Conservation (phyloP, 2,329 filamentous ascomycete genomes). For the Monosporascus sp. region DNA sequence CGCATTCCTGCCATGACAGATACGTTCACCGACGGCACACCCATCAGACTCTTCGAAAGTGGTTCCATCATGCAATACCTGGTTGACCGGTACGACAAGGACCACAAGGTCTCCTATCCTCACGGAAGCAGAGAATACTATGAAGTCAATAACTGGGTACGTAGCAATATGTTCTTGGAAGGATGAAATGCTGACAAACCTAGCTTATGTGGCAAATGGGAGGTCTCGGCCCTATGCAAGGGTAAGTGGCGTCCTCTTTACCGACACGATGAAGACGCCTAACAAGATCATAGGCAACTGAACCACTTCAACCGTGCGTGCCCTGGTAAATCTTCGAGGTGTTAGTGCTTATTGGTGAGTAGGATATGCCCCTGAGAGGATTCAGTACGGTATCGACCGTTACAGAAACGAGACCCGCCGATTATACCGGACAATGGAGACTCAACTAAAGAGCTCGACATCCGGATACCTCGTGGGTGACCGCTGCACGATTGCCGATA, state of each 20-base stretch:
- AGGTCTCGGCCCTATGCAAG: slow-evolving; percentile 78
- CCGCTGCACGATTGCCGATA: slow-evolving; percentile 69
- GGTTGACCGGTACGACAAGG: slow-evolving; percentile 71
- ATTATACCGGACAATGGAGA: slow-evolving; percentile 72
- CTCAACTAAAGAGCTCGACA: slow-evolving; percentile 54
- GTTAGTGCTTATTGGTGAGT: background rate
- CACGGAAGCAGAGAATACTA: slow-evolving; percentile 67
- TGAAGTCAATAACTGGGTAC: slow-evolving; percentile 72
- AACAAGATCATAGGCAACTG: slow-evolving; percentile 47
- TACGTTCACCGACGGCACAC: slow-evolving; percentile 65
- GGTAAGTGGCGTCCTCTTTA: slow-evolving; percentile 19
- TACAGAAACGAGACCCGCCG: slow-evolving; percentile 82
- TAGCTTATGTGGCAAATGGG: slow-evolving; percentile 70
- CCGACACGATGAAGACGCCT: slow-evolving; percentile 1
- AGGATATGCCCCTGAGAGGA: slow-evolving; percentile 74
- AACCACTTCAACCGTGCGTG: slow-evolving; percentile 70
- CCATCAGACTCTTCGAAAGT: slow-evolving; percentile 75
- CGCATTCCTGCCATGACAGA: slow-evolving; percentile 86
- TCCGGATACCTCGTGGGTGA: slow-evolving; percentile 62
- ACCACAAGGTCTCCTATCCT: slow-evolving; percentile 79
- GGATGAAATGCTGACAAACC: slow-evolving; percentile 7
- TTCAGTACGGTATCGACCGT: slow-evolving; percentile 75
- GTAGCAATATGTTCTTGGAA: slow-evolving; percentile 15
- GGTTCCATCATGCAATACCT: slow-evolving; percentile 83
- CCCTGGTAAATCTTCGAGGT: too few relatives aligned